Base-by-base conservation (phyloP, 2,329 filamentous ascomycete genomes). In the Tolypocladium inflatum region DNA sequence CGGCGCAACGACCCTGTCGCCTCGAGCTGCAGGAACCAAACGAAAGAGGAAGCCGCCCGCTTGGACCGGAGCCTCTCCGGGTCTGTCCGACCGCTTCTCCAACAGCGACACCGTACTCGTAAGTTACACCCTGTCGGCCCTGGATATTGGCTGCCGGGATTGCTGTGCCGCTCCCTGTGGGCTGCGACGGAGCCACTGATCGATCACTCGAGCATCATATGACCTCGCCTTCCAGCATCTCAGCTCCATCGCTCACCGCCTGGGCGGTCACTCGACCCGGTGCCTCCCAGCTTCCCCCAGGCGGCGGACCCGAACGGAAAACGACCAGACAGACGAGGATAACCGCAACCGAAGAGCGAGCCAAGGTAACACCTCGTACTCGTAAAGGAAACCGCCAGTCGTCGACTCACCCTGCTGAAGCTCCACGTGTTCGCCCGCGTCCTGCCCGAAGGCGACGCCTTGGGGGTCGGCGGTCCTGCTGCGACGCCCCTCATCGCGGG, bases 341-440 rank as follows among this genome's bases (percentile, higher is more conserved):
- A 21, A 23, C 19, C 3, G 15, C 8, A 7, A n/a, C 2, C 17
- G 9, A n/a, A 9, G 19, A 35, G 48, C 17, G 37, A 38, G 35
- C 11, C 37, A 15, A 38, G 30, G 30, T 7, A 33, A 33, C 8
- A 9, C 30, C 37, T 38, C 37, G 37, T 5, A 38, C 37, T 38
- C 37, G 37, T 5, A 38, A 55, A 37, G 56, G 60, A 45, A 59
- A 43, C 48, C 30, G 8, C 8, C 30, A 9, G 30, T 33, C 58
- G n/a, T 33, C 48, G 33, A 60, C 68, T 66, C 61, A 74, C 72
- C 70, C 70, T 73, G 65, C 74, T 74, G 58, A 76, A 74, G 62
- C 67, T 75, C 69, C 71, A 76, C 15, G 74, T 77, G 55, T 76
- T 73, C 56, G 65, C 68, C 55, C 70, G 65, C 56, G 66, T 60